Evolutionary conservation across 352 stramenopile species (phyloP), one percentile per base, ranked within the genome.

Genomic region (Globisporangium iwayamae): DNA sequence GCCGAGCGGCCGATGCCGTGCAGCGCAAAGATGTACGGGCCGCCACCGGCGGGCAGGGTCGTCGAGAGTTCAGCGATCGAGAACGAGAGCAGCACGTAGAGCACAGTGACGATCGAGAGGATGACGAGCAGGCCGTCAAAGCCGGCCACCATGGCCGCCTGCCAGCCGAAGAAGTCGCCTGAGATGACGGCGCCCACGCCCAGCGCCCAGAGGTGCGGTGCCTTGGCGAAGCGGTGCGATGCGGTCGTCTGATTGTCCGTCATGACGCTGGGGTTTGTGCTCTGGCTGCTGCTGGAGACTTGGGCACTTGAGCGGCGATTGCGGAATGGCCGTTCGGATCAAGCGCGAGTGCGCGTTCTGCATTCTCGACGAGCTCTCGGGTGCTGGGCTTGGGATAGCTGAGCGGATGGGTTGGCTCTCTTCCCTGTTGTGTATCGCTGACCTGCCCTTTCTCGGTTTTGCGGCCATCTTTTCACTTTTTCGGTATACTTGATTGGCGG

Each of bases 41-140:
- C 79, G 46, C 79, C 81, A 43, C 76, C 78, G 0, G 72, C 66
- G 2, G 79, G 79, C 41, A 87, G 66, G 47, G 68, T 89, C 11
- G 79, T 83, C 46, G 73, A 90, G 41, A 90, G 70, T 54, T 89
- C 81, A 34, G 78, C 78, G 59, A 90, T 90, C 43, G 81, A 90
- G 72, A 90, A 90, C 60, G 73, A 79, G 10, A 90, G 68, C 56
- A 90, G 56, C 48, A 88, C 74, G 67, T 86, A 90, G 22, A 90
- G 71, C 58, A 79, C 75, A 2, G 78, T 85, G 10, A 85, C 78
- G 62, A 89, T 48, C 28, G 78, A 52, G 45, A 89, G 57, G 56
- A 84, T 82, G 56, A 89, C 75, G 50, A 87, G 75, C 10, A 90
- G 68, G 0, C 78, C 81, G 51, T 85, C 65, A 55, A 89, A 85